Conservation (phyloP, 2,329 filamentous ascomycete genomes). For the Penicillium brevicompactum region DNA sequence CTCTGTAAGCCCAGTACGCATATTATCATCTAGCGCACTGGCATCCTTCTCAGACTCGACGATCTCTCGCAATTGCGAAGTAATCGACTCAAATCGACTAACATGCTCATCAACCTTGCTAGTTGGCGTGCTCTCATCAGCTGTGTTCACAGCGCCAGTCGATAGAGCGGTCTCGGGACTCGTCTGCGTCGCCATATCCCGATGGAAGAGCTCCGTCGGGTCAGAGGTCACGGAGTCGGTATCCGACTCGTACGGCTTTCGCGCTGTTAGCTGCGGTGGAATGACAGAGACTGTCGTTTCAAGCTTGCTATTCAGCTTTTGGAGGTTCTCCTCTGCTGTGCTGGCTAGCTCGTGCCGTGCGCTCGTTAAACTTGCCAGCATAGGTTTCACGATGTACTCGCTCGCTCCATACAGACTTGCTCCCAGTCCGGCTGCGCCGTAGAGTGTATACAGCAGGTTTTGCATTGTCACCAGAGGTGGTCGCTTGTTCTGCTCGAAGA, state of each 20-base stretch:
- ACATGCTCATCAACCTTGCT: constrained; percentile 40
- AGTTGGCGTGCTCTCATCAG: constrained; percentile 24
- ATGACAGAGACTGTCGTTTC: constrained; percentile 54
- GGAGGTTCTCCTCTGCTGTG: constrained; percentile 55
- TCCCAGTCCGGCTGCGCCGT: constrained; percentile 57
- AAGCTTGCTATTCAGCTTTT: constrained; percentile 59
- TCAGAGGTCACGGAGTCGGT: constrained; percentile 56
- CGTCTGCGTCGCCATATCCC: constrained; percentile 66
- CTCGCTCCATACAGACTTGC: constrained; percentile 60
- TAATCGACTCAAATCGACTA: constrained; percentile 53
- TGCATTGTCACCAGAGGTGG: constrained; percentile 62
- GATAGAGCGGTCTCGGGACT: constrained; percentile 43
- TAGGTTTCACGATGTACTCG: constrained; percentile 61
- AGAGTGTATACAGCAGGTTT: constrained; percentile 59
- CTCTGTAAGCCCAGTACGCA: constrained; percentile 41
- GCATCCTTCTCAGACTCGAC: constrained; percentile 41
- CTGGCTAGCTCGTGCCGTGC: constrained; percentile 60
- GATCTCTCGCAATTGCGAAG: constrained; percentile 54
- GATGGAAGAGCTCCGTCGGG: constrained; percentile 65
- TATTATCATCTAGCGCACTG: constrained; percentile 35
- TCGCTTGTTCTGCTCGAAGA: constrained; percentile 59
- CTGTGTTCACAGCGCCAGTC: constrained; percentile 18
- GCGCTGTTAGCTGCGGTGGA: constrained; percentile 41
- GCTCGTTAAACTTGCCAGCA: constrained; percentile 56
- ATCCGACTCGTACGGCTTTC: constrained; percentile 29